These are phyloP conservation scores for Terfezia claveryi DNA, from an alignment of 495 filamentous ascomycete species.

Conservation along the genomic window DNA sequence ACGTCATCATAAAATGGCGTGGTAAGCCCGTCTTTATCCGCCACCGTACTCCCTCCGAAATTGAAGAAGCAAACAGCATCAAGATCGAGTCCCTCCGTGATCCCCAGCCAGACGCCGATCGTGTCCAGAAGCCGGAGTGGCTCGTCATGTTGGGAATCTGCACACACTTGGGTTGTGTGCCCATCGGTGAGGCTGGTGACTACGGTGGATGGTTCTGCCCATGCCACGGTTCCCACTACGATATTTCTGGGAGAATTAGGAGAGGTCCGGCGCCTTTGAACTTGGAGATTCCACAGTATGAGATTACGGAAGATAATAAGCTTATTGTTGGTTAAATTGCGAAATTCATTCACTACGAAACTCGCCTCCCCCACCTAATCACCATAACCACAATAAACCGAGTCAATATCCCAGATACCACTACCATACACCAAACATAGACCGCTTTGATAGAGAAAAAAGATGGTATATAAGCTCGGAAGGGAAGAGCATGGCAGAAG, in stretches of 20 bases:
- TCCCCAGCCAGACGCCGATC: conserved; percentile 72
- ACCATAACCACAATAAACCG: no score
- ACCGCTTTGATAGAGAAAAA: no score
- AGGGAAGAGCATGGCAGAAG: no score
- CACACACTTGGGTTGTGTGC: conserved; percentile 96
- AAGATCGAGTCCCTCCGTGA: conserved; percentile 66
- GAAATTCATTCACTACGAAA: no score
- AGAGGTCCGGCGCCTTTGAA: conserved; percentile 93
- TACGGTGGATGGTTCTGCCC: conserved; percentile 99
- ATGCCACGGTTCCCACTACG: conserved; percentile 99
- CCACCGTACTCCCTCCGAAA: conserved; percentile 77
- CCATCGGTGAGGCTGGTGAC: conserved; percentile 95
- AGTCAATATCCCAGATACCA: no score
- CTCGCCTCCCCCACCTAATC: no score
- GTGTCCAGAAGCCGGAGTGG: conserved; percentile 97
- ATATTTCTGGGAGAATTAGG: conserved; percentile 90
- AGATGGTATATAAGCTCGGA: no score
- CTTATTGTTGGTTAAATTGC: conserved; percentile 53
- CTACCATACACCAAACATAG: no score
- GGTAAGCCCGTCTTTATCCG: conserved; percentile 99
- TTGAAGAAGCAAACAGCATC: conserved; percentile 58
- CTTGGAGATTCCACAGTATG: conserved; percentile 82
- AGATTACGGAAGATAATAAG: conserved; percentile 52
- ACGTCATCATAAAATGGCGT: conserved; percentile 99
- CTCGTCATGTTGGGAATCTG: conserved; percentile 98